Conservation (phyloP, 768 basidiomycete genomes). For the Tubosaeta brunneosetosa region DNA sequence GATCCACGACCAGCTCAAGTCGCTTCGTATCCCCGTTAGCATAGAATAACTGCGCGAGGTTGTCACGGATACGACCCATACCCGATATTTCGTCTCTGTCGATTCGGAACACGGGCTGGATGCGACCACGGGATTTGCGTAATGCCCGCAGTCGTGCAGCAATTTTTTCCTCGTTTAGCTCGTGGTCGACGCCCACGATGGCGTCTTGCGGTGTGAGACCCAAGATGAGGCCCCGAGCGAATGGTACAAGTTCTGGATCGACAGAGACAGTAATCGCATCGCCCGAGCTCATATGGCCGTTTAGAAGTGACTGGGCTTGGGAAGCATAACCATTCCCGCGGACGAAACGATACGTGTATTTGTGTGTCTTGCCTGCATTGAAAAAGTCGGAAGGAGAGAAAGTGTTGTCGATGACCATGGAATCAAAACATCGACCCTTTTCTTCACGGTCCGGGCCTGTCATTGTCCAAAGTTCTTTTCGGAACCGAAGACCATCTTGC, state of each 20-base stretch:
- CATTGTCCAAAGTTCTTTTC: slow-evolving; percentile 93
- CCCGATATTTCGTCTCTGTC: slow-evolving; percentile 93
- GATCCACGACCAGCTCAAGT: slow-evolving; percentile 77
- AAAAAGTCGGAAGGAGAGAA: slow-evolving; percentile 26
- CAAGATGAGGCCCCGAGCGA: slow-evolving; percentile 80
- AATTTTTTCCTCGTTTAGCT: slow-evolving; percentile 51
- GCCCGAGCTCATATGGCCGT: slow-evolving; percentile 70
- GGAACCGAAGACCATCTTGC: slow-evolving; percentile 76
- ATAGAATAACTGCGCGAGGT: slow-evolving; percentile 86
- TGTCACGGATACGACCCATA: slow-evolving; percentile 85
- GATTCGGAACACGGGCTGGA: slow-evolving; percentile 60
- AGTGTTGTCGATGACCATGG: slow-evolving; percentile 63
- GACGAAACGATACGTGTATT: slow-evolving; percentile 71
- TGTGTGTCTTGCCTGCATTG: slow-evolving; percentile 59
- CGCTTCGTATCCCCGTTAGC: slow-evolving; percentile 64
- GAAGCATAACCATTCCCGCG: slow-evolving; percentile 26
- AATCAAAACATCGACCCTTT: slow-evolving; percentile 77
- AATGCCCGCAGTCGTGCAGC: slow-evolving; percentile 33
- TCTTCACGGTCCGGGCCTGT: slow-evolving; percentile 72
- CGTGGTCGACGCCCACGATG: slow-evolving; percentile 79
- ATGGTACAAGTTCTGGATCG: slow-evolving; percentile 79
- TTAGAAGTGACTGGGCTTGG: slow-evolving; percentile 44
- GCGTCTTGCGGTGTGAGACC: slow-evolving; percentile 61
- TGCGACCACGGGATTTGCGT: slow-evolving; percentile 10
- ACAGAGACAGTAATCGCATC: slow-evolving; percentile 87